Evolutionary conservation across 2,329 filamentous ascomycete genomes (phyloP).

Genomic region (Chaetomiaceae sp.): DNA sequence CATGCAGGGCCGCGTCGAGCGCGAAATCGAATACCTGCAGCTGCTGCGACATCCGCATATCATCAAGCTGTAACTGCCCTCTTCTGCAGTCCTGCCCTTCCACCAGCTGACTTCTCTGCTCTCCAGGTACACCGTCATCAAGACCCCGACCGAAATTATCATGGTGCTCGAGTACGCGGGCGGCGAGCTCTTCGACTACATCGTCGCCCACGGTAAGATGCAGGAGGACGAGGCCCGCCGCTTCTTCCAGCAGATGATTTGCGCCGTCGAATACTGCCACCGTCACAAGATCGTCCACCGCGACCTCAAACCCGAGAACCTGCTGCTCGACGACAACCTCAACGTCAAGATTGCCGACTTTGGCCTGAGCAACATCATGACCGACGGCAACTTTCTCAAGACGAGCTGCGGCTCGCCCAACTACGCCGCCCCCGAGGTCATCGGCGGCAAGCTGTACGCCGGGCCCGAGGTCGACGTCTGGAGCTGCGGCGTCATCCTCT

Average conservation of each 20-base stretch:
- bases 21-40: conserved; percentile 97
- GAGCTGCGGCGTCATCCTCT: conserved; percentile 91
- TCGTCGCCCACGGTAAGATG: conserved; percentile 90
- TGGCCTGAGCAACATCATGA: conserved; percentile 99
- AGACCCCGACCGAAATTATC: conserved; percentile 88
- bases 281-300: conserved; percentile 98
- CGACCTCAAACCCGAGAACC: conserved; percentile 94
- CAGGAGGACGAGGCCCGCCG: conserved; percentile 88
- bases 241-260: conserved; percentile 99
- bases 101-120: neutral
- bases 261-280: conserved; percentile 97
- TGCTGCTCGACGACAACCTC: conserved; percentile 88
- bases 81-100: neutral
- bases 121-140: conserved; percentile 87
- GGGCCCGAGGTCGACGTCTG: conserved; percentile 98
- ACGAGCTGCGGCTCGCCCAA: conserved; percentile 98
- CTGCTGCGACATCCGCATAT: conserved; percentile 94
- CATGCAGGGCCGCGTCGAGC: conserved; percentile 95
- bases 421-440: conserved; percentile 96
- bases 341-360: conserved; percentile 99
- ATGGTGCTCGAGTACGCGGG: conserved; percentile 99
- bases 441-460: conserved; percentile 94
- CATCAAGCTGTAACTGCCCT: conserved; percentile 74
- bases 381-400: conserved; percentile 97
- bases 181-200: conserved; percentile 95